Base-by-base conservation (phyloP, 192 early-diverging fungal genomes). In the Anaeromyces robustus region DNA sequence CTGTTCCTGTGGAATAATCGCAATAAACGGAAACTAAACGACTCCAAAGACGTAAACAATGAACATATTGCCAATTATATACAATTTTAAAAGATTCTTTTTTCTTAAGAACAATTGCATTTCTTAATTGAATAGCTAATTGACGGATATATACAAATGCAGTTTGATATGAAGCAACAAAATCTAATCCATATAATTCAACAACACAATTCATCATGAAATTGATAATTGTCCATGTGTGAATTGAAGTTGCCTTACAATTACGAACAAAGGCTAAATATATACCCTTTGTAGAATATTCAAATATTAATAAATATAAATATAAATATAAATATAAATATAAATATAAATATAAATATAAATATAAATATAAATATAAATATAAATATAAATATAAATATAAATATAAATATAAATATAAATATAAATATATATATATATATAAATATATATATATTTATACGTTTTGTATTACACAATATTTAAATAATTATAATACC, bases 1-100 rank as follows among this genome's bases (percentile, higher is more conserved):
- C 79, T 79, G 81, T 81, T 30, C 86, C 85, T 19, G 85, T 84
- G 79, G 81, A 82, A 43, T 81, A 85, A 30, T 89, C 84, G 78
- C 90, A 91, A 86, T 96, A 94, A 68, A 92, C 92, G 17, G 89
- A 82, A 68, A 97, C 82, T 0, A 98, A 93, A 77, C 94, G 90
- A 26, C 94, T 86, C 96, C 96, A 98, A 80, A 97, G 92, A 81
- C 93, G 90, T 79, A 99, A 86, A 80, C 92, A 94, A 86, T 97
- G 95, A 79, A 99, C 84, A 84, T 92, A 99, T 87, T 97, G 96
- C 97, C 97, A 99, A 89, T 96, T 95, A 89, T 97, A 97, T 59
- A 99, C 94, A 13, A 90, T 83, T 79, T 94, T 95, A 90, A 92
- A 96, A 7, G 92, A 92, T 82, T 96, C 93, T 89, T 94, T 94